Evolutionary conservation across 2,329 filamentous ascomycete species (phyloP), one percentile per base, ranked within the genome.

Genomic region (Metarhizium humberi): DNA sequence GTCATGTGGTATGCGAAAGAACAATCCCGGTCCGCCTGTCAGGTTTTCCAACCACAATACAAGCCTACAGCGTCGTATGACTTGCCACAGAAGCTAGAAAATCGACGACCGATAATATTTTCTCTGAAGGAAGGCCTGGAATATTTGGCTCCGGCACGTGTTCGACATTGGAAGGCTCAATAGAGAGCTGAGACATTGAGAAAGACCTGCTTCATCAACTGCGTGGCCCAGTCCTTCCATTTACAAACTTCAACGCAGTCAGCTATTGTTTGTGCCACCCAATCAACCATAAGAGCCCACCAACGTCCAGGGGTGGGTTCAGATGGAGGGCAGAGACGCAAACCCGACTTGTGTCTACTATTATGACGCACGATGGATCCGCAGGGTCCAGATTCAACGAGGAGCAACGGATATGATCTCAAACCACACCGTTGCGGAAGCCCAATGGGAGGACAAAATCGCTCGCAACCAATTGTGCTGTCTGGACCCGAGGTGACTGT

Each of bases 291-390:
- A 38, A 47, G 25, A 25, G 36, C 20, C 14, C 49, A 38, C 48
- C 43, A 16, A 11, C 14, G 18, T 42, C 34, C 52, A 52, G 49
- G 45, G 48, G 55, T 20, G 48, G 36, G 42, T 11, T 52, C 48
- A 32, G 42, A 49, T 42, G 36, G 55, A 49, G 40, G 42, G 43
- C 48, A 50, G 51, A 54, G n/a, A 48, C 36, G 52, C 34, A 43
- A 48, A 34, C 46, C 34, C 13, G 25, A n/a, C 40, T 30, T n/a
- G 16, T 45, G n/a, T 25, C 14, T 25, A 25, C 4, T 47, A 13
- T 34, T 49, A 46, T 36, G 49, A 46, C 51, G 49, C 55, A 52
- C 45, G 14, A 52, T 29, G 55, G 52, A 52, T 51, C 52, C 34
- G 40, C 48, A 48, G 34, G 48, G 8, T 46, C 45, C n/a, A 16